Conservation (phyloP, 345 rosid genomes). For the Dipteronia dyeriana region DNA sequence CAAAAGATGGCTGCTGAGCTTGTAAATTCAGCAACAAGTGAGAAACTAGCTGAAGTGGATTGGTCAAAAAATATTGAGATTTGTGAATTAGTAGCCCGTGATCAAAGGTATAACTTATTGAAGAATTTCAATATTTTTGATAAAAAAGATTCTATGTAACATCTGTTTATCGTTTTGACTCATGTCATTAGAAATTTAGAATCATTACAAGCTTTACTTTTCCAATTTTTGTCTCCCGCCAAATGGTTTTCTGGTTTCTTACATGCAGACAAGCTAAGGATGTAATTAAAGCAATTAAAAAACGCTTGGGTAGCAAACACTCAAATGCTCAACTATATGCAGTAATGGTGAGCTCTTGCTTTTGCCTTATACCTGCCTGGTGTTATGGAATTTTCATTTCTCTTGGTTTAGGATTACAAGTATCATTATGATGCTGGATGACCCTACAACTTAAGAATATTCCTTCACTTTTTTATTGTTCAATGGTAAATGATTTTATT, state of each 20-base stretch:
- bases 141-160: not conserved
- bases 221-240: not conserved
- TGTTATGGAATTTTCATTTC: not conserved
- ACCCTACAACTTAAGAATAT: not conserved
- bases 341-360: constrained; percentile 61
- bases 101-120: constrained; percentile 56
- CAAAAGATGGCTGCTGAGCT: constrained; percentile 83
- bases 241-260: constrained; percentile 4
- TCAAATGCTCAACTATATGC: constrained; percentile 68
- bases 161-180: not conserved
- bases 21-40: constrained; percentile 81
- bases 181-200: not conserved
- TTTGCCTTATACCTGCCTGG: not conserved
- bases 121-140: not conserved
- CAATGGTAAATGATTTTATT: not conserved
- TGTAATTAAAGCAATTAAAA: constrained; percentile 86
- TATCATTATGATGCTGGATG: not conserved
- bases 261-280: constrained; percentile 74
- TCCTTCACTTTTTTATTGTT: not conserved
- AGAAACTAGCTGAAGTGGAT: constrained; percentile 79
- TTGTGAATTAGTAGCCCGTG: constrained; percentile 79
- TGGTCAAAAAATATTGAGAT: constrained; percentile 92
- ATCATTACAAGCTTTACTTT: not conserved
- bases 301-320: constrained; percentile 74
- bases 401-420: constrained; percentile 7